Base-by-base conservation (phyloP, 1,139 yeast genomes). In the Hyphopichia burtonii region DNA sequence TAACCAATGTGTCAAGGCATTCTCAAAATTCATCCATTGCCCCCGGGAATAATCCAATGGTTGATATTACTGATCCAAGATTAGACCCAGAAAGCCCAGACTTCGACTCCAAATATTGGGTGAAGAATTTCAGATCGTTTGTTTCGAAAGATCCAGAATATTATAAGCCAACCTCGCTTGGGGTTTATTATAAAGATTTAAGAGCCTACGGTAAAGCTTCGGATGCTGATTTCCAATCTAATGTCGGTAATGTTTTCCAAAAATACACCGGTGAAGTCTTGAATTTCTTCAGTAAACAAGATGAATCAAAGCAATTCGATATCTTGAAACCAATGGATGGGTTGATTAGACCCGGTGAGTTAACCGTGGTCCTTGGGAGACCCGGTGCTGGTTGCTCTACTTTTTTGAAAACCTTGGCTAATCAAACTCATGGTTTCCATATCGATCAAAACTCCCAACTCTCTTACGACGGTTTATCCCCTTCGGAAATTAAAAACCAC, bases 311-410 rank as follows among this genome's bases (percentile, higher is more conserved):
- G 19, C 57, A 63, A 55, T 81, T 72, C 40, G 82, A 83, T 45
- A 86, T 86, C 46, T 64, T 83, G 51, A 77, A 80, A 53, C 71
- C 83, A 18, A 81, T 84, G 82, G 87, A 84, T 50, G 91, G 86
- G 22, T 53, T 82, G 6, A 68, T 83, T 48, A 66, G 70, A 36
- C 86, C 93, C 0, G 91, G 95, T 42, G 87, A 85, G 53, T 69
- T 86, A 41, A 77, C 87, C 4, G 88, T 86, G 39, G 94, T 86
- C 1, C 65, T 86, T 33, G 94, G 94, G 35, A 78, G 91, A 59
- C 94, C 94, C 0, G 94, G 94, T 55, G 80, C 91, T 22, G 96
- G 96, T 44, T 87, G 95, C 63, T 77, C 95, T 2, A 86, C 96
- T 1, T 74, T 86, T 40, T 65, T 87, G 53, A 86, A 85, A 54